These are phyloP conservation scores for Rhizopogon salebrosus DNA, from an alignment of 768 basidiomycete species.

Conservation along the genomic window DNA sequence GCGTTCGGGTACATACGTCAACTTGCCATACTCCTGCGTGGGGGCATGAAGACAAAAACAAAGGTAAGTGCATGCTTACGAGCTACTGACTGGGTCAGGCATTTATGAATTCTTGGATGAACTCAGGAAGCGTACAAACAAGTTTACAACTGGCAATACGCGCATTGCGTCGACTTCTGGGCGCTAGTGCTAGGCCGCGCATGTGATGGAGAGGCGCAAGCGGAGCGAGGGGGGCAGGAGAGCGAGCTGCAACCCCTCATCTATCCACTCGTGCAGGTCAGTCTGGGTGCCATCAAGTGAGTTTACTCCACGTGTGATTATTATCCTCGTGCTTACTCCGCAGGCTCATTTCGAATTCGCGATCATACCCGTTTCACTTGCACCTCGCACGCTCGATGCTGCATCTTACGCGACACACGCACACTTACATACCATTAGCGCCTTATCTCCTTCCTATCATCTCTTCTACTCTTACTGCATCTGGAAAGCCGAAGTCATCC, in stretches of 20 bases:
- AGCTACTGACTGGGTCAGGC: neutral
- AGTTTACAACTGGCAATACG: conserved; percentile 99
- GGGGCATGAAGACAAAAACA: conserved; percentile 83
- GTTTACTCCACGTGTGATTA: conserved; percentile 20
- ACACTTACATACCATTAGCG: conserved; percentile 81
- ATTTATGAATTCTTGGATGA: conserved; percentile 6
- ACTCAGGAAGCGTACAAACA: conserved; percentile 81
- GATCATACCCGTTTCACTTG: conserved; percentile 93
- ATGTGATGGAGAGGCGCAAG: conserved; percentile 57
- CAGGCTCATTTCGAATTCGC: conserved; percentile 85
- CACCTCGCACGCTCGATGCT: conserved; percentile 87
- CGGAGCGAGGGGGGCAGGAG: conserved; percentile 48
- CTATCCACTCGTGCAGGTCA: conserved; percentile 93
- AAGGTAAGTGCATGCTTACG: conserved; percentile 46
- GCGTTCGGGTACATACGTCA: conserved; percentile 95
- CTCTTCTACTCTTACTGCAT: conserved; percentile 61
- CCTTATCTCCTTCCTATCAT: conserved; percentile 87
- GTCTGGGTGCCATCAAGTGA: conserved; percentile 89
- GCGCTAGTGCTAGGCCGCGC: conserved; percentile 78
- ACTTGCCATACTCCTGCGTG: conserved; percentile 87
- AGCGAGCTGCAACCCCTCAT: conserved; percentile 85
- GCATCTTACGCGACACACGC: conserved; percentile 78
- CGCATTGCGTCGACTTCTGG: conserved; percentile 97
- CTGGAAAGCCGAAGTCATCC: conserved; percentile 73
- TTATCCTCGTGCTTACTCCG: neutral